Evolutionary conservation across 169 alveolate genomes (phyloP).

Genomic region (Ichthyophthirius multifiliis): DNA sequence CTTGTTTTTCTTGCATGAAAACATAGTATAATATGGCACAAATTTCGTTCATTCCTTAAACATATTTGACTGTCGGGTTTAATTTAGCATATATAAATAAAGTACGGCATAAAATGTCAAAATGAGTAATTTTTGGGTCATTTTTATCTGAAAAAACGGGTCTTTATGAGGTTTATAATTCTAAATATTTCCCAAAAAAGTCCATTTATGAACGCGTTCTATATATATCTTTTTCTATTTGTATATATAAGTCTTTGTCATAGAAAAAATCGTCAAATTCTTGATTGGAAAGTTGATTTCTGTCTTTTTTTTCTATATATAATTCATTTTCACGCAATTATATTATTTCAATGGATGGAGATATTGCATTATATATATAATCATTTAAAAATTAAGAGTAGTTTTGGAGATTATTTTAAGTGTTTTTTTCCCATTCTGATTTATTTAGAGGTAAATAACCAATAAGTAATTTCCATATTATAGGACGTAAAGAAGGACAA

Average conservation of each 20-base stretch:
- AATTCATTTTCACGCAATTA: neutral
- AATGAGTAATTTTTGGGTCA: too few species aligned
- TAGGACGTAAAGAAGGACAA: slow-evolving; percentile 33
- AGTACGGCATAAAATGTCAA: slow-evolving; percentile 69
- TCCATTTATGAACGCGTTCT: slow-evolving; percentile 81
- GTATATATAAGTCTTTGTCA: slow-evolving; percentile 64
- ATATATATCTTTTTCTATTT: slow-evolving; percentile 80
- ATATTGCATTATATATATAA: neutral
- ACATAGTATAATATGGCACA: slow-evolving; percentile 82
- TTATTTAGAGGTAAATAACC: slow-evolving; percentile 43
- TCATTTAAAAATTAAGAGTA: slow-evolving; percentile 12
- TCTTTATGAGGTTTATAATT: neutral
- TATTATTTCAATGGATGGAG: neutral
- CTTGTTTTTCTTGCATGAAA: too few species aligned
- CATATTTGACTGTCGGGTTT: slow-evolving; percentile 83
- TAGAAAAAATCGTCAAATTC: slow-evolving; percentile 54
- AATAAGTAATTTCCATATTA: slow-evolving; percentile 43
- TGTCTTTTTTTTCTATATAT: too few species aligned
- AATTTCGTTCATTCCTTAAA: slow-evolving; percentile 91
- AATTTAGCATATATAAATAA: slow-evolving; percentile 83
- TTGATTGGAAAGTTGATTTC: too few species aligned
- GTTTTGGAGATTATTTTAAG: neutral
- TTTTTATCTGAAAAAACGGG: too few species aligned
- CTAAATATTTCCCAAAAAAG: slow-evolving; percentile 57
- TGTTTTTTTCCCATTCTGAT: slow-evolving; percentile 30